Evolutionary conservation across 306 rosid genomes (phyloP), one percentile per base, ranked within the genome.

Genomic region (Castanopsis chinensis): DNA sequence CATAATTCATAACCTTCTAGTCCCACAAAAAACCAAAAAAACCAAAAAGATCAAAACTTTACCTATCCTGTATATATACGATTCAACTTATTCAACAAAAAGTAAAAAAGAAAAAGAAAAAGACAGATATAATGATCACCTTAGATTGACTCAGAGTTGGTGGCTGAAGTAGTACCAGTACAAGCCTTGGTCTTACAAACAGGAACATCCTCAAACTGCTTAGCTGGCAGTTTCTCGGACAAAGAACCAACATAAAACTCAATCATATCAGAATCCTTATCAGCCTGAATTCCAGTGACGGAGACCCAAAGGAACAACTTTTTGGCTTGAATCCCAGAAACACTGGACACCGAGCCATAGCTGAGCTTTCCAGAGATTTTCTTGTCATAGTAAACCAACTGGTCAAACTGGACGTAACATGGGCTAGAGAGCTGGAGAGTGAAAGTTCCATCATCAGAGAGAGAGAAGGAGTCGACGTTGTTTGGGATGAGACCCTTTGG

Each of bases 401-500:
- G 79, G 6, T 73, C 82, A 79, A 89, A 86, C 30, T 77, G 80
- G 0, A 93, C 94, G 74, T 93, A 93, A 63, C 98, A 93, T 0
- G 84, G 82, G 45, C 37, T 68, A 23, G 72, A 9, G n/a, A 93
- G 93, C 14, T 87, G 52, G 75, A 91, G 61, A 78, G 76, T 76
- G 64, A 93, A 91, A 76, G 7, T 32, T 4, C 94, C 92, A 0
- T 88, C 88, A 4, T 81, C 74, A 13, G 90, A 81, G 84, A 94
- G 85, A 9, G 91, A 55, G 90, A 86, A 94, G 77, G 94, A 87
- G 6, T 75, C 37, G 17, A 85, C 91, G 83, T 83, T 90, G 89
- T 85, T 77, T 9, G 98, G 97, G n/a, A 94, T 49, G 35, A 94
- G 77, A 60, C 97, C 97, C 80, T 75, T 84, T 1, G 98, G 97